These are phyloP conservation scores for Blastocystis sp. DNA, from an alignment of 352 stramenopile genomes.

Conservation along the genomic window DNA sequence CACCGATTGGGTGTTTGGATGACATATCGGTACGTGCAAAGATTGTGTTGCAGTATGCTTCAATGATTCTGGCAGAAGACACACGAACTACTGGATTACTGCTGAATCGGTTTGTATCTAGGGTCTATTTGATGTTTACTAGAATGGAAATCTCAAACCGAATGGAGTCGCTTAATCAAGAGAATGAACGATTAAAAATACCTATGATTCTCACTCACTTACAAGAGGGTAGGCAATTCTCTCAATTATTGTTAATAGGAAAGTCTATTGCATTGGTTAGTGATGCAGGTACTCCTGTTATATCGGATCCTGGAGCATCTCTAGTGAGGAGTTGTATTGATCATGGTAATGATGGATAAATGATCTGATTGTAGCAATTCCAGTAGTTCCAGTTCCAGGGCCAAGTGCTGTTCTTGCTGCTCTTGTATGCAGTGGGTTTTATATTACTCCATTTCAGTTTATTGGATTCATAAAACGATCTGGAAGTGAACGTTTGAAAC, in stretches of 20 bases:
- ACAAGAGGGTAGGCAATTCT: not conserved
- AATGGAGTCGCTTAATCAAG: constrained; percentile 18
- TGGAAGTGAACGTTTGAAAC: not conserved
- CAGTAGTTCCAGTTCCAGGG: constrained; percentile 6
- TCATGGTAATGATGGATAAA: not conserved
- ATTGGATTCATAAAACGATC: constrained; percentile 24
- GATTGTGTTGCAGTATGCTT: not conserved
- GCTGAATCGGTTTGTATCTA: not conserved
- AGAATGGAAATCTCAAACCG: not conserved
- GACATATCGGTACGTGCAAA: not conserved
- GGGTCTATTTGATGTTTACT: not conserved
- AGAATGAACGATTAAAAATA: not conserved
- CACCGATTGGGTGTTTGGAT: constrained; percentile 8
- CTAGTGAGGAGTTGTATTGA: not conserved
- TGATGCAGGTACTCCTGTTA: constrained; percentile 3
- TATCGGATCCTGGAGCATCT: not conserved
- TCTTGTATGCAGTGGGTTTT: constrained; percentile 52
- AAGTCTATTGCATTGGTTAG: constrained; percentile 35
- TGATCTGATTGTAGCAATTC: not conserved
- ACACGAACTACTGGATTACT: constrained; percentile 17
- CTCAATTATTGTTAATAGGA: not conserved
- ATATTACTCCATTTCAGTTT: constrained; percentile 18
- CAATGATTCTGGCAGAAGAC: not conserved
- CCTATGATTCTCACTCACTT: not conserved
- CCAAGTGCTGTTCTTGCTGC: not conserved